Evolutionary conservation across 805 yeast species (phyloP), one percentile per base, ranked within the genome.

Genomic region (Brettanomyces naardenensis): DNA sequence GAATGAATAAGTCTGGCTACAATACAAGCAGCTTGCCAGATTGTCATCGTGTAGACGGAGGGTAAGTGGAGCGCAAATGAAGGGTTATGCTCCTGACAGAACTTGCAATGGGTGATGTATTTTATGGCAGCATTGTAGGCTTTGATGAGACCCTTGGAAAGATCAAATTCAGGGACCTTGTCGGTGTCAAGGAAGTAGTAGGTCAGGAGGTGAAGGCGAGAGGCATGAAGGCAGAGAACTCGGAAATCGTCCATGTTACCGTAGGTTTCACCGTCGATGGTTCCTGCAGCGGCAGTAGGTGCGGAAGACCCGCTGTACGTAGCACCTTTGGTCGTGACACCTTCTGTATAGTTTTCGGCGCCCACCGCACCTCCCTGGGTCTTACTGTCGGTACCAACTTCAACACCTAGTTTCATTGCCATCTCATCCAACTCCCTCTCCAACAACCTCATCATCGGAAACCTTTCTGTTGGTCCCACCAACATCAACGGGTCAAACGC

Each of bases 21-120:
- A 28, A 90, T 77, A 49, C 88, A 82, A 2, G 95, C 78, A 1
- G 95, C 83, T 59, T 92, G 97, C 95, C 97, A 88, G 21, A 89
- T 73, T 34, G 81, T 78, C 44, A 87, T 66, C 2, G 88, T 75
- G 53, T 84, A 80, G 2, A 85, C 87, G 36, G 83, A 83, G 0
- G 98, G 97, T 33, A 90, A 68, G 51, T 82, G 86, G 48, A 71
- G 75, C 52, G 89, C 73, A 51, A 86, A 81, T 25, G 65, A 66
- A 31, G 72, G 70, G 51, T 81, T 77, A 21, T 71, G 64, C 18
- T 68, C 63, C 43, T 80, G 79, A 44, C 87, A 75, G 15, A 67
- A 53, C 36, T 74, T 70, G 19, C 84, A 76, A 57, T 85, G 95
- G 26, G 69, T 69, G 36, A 90, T 62, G 13, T 88, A 62, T 2